Evolutionary conservation across 805 yeast genomes (phyloP).

Genomic region (Wickerhamiella vanderwaltii): DNA sequence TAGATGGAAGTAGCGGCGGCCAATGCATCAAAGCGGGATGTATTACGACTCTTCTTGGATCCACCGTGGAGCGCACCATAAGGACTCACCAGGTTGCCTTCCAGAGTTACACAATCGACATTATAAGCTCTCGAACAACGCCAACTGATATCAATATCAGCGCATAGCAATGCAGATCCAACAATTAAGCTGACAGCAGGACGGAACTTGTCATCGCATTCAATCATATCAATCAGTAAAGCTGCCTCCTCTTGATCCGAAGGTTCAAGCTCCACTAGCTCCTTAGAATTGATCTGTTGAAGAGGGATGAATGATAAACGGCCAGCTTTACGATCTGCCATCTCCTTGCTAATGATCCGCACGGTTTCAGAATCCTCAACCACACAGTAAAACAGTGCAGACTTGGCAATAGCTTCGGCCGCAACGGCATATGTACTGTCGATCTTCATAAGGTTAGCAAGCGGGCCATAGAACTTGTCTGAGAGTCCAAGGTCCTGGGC

Average conservation of each 20-base stretch:
- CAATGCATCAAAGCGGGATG: constrained; percentile 6
- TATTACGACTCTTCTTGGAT: not conserved
- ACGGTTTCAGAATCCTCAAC: constrained; percentile 86
- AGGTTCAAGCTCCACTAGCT: constrained; percentile 30
- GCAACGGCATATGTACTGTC: constrained; percentile 76
- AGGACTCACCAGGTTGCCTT: constrained; percentile 81
- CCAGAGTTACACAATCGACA: constrained; percentile 71
- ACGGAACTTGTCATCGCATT: constrained; percentile 42
- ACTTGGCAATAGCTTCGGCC: constrained; percentile 82
- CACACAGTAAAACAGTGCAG: constrained; percentile 72
- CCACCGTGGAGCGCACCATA: constrained; percentile 87
- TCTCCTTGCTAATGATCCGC: constrained; percentile 59
- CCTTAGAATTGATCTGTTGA: constrained; percentile 42
- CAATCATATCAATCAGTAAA: constrained; percentile 66
- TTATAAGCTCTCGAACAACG: constrained; percentile 49
- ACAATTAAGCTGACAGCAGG: constrained; percentile 70
- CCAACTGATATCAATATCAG: constrained; percentile 53
- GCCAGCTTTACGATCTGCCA: constrained; percentile 53
- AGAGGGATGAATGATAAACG: constrained; percentile 87
- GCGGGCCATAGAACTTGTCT: constrained; percentile 64
- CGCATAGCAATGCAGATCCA: constrained; percentile 68
- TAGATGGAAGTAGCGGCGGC: not conserved
- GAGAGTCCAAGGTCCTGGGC: constrained; percentile 44
- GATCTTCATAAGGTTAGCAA: constrained; percentile 72
- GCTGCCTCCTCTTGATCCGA: constrained; percentile 60